Conservation (phyloP, 2,329 filamentous ascomycete genomes). For the Pyrenophora tritici-repentis region DNA sequence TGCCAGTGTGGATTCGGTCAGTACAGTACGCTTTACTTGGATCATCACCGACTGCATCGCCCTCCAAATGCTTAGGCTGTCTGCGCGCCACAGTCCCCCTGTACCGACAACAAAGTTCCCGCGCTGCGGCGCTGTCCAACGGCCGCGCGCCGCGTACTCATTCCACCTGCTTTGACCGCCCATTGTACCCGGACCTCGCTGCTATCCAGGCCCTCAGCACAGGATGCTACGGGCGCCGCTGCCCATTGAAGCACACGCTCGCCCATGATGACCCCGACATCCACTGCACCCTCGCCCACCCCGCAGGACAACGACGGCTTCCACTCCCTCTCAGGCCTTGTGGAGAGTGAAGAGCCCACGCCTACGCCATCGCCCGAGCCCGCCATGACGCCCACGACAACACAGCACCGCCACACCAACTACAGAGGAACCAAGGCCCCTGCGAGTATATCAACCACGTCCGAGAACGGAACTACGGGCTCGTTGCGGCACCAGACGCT, state of each 20-base stretch:
- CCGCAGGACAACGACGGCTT: conserved; percentile 35
- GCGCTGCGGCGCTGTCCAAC: conserved; percentile 36
- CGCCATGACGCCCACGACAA: conserved; percentile 13
- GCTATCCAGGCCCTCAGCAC: conserved; percentile 29
- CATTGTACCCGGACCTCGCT: conserved; percentile 31
- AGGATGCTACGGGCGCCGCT: conserved; percentile 39
- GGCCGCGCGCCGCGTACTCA: conserved; percentile 37
- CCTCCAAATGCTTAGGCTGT: conserved; percentile 32
- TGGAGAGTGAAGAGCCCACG: conserved; percentile 46
- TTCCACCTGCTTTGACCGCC: conserved; percentile 32
- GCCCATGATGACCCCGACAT: conserved; percentile 27
- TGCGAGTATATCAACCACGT: conserved; percentile 16
- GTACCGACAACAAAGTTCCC: conserved; percentile 20
- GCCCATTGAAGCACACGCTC: conserved; percentile 25
- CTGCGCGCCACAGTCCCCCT: conserved; percentile 29
- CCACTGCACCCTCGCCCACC: conserved; percentile 8
- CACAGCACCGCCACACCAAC: conserved; percentile 10
- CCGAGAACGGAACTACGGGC: no score
- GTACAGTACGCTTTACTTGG: conserved; percentile 7
- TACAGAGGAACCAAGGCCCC: conserved; percentile 21
- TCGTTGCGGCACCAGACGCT: conserved; percentile 31
- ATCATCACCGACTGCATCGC: conserved; percentile 9
- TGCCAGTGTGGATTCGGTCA: neutral
- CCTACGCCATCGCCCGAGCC: conserved; percentile 15
- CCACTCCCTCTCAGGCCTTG: conserved; percentile 45